Evolutionary conservation across 108 stramenopile genomes (phyloP).

Genomic region (Bacterosira constricta): DNA sequence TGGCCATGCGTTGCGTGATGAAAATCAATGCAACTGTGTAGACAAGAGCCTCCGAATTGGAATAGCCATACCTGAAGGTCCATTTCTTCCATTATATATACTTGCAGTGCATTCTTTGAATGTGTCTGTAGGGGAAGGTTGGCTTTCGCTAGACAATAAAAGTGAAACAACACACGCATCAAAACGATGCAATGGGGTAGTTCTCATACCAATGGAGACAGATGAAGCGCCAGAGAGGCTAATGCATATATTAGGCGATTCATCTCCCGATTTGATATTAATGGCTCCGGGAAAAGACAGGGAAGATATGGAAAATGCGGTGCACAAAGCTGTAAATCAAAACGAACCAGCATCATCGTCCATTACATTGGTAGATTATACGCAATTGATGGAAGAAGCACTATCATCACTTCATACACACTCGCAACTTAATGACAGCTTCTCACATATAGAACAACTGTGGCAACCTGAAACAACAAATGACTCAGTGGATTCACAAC

Average conservation of each 20-base stretch:
- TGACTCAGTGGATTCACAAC: not conserved
- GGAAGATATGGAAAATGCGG: slow-evolving; percentile 24
- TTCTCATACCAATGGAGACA: slow-evolving; percentile 77
- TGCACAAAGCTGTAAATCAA: not conserved
- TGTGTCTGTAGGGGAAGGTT: slow-evolving; percentile 30
- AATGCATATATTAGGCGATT: slow-evolving; percentile 60
- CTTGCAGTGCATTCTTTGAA: slow-evolving; percentile 70
- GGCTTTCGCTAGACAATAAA: not conserved
- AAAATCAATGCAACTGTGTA: not conserved
- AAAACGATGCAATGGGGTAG: slow-evolving; percentile 8
- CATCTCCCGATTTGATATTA: slow-evolving; percentile 61
- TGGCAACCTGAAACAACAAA: not conserved
- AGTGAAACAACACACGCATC: not conserved
- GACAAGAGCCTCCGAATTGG: slow-evolving; percentile 33
- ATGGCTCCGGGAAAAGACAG: slow-evolving; percentile 43
- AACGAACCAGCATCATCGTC: not conserved
- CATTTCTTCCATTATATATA: slow-evolving; percentile 70
- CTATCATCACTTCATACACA: not conserved
- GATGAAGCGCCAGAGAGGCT: slow-evolving; percentile 71
- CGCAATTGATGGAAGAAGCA: slow-evolving; percentile 5
- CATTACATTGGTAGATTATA: slow-evolving; percentile 20
- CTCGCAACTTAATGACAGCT: not conserved
- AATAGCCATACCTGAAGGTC: slow-evolving; percentile 86
- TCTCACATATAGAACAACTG: slow-evolving; percentile 1
- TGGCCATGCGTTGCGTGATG: not conserved